These are phyloP conservation scores for Cutaneotrichosporon sp. DNA, from an alignment of 1,284 basidiomycete species.

Conservation along the genomic window DNA sequence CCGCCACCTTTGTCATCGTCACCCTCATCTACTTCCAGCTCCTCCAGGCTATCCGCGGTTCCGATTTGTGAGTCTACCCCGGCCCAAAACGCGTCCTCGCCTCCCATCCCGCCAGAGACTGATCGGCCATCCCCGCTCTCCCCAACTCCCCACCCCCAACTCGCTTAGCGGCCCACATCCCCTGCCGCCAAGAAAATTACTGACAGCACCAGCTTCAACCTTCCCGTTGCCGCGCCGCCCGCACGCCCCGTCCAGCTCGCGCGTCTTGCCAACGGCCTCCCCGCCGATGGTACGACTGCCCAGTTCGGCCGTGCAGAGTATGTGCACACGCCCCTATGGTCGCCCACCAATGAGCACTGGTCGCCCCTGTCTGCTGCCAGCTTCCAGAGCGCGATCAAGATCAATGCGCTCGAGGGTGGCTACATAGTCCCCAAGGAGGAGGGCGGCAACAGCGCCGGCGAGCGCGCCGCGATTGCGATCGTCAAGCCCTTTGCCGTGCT, in stretches of 20 bases:
- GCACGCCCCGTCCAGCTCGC: constrained; percentile 44
- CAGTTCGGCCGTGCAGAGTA: constrained; percentile 16
- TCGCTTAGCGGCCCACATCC: not conserved
- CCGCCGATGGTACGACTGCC: constrained; percentile 26
- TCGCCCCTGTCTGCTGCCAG: constrained; percentile 34
- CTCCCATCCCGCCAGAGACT: not conserved
- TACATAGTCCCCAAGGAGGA: constrained; percentile 36
- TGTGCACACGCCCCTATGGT: constrained; percentile 22
- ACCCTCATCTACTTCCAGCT: constrained; percentile 92
- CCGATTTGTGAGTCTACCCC: constrained; percentile 52
- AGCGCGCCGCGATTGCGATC: constrained; percentile 44
- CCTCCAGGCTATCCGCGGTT: constrained; percentile 74
- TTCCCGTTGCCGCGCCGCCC: constrained; percentile 35
- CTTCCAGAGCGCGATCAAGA: constrained; percentile 43
- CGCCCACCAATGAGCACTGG: constrained; percentile 36
- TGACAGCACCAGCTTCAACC: constrained; percentile 34
- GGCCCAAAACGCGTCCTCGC: not conserved
- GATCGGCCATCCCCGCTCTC: not conserved
- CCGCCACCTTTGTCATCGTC: constrained; percentile 78
- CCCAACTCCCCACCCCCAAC: not conserved
- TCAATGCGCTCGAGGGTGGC: constrained; percentile 44
- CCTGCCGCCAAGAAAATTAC: not conserved
- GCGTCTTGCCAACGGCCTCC: constrained; percentile 32
- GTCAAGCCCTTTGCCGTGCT: constrained; percentile 52
- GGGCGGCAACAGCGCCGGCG: constrained; percentile 45